Evolutionary conservation across 2,329 filamentous ascomycete species (phyloP), one percentile per base, ranked within the genome.

Genomic region (Ceratocystis smalleyi): DNA sequence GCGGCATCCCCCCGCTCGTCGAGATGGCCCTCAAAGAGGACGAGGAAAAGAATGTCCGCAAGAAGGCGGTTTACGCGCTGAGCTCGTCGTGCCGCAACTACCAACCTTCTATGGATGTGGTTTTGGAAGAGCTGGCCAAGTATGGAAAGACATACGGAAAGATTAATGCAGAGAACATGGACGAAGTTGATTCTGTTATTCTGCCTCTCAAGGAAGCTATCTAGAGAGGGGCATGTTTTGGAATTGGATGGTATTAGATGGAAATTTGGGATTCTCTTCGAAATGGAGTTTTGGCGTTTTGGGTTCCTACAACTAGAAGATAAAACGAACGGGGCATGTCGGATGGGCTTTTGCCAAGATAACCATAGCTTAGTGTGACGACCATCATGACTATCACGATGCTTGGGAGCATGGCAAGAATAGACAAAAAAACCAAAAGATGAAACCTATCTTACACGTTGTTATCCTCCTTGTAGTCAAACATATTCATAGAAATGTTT

Each of bases 21-120:
- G 77, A 79, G 61, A 72, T 96, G 68, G 81, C 81, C 19, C 80
- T 83, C 5, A 77, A 79, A 43, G 78, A 82, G 54, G 84, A 83
- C 66, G 77, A 85, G 68, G 77, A 81, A 63, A 76, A 79, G 65
- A 78, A 80, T 8, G 88, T 91, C 61, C 81, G 91, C 69, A 86
- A 88, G 74, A 99, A 96, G 80, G 90, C 91, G 15, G 79, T 95
- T 35, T 91, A 91, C 71, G 94, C 92, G 12, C 80, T 99, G 59
- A 96, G 90, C 72, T 92, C 86, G 15, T 87, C 84, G 4, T 83
- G 89, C 64, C 81, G 94, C 72, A 99, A 99, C 74, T 95, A 89
- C 74, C 92, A 96, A 76, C 88, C 90, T 1, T 86, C 86, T 30
- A 79, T 92, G 75, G 86, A 90, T 72, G 77, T 79, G 27, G 77